Conservation (phyloP, 2,329 filamentous ascomycete genomes). For the Dactylellina leptospora region DNA sequence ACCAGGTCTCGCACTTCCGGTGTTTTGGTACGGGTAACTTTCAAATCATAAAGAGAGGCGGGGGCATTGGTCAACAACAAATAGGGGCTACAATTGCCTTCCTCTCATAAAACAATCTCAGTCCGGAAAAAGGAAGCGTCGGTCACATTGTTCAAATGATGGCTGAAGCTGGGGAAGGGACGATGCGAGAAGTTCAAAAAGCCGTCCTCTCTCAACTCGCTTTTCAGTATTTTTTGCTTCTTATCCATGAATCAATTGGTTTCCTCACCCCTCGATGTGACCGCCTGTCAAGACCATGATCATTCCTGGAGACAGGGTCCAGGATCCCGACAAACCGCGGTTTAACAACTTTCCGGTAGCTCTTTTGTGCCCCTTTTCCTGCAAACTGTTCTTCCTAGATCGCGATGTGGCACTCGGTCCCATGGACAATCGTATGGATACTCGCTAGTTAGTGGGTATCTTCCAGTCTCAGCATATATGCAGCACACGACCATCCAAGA, state of each 20-base stretch:
- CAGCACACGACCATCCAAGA: slow-evolving; percentile 36
- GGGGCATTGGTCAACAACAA: slow-evolving; percentile 21
- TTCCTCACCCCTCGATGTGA: slow-evolving; percentile 1
- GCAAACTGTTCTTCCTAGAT: slow-evolving; percentile 20
- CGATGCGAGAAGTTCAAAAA: too few species aligned
- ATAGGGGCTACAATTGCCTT: slow-evolving; percentile 34
- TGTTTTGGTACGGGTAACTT: slow-evolving; percentile 24
- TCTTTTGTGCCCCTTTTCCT: slow-evolving; percentile 38
- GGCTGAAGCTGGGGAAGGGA: slow-evolving; percentile 24
- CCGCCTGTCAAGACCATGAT: slow-evolving; percentile 21
- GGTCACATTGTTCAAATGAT: slow-evolving; percentile 44
- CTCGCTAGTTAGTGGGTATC: slow-evolving; percentile 24
- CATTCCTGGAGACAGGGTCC: slow-evolving; percentile 27
- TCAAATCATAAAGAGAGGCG: slow-evolving; percentile 14
- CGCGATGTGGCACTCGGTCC: slow-evolving; percentile 17
- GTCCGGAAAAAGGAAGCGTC: slow-evolving; percentile 52
- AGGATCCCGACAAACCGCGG: slow-evolving; percentile 37
- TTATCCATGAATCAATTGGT: background rate
- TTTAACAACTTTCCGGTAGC: slow-evolving; percentile 17
- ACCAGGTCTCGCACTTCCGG: slow-evolving; percentile 36
- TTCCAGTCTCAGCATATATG: slow-evolving; percentile 17
- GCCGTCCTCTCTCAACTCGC: too few species aligned
- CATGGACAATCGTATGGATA: slow-evolving; percentile 15
- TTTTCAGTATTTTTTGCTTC: slow-evolving; percentile 13
- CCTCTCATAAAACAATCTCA: slow-evolving; percentile 20